Base-by-base conservation (phyloP, 139 green algal species). In the Desmodesmus armatus region DNA sequence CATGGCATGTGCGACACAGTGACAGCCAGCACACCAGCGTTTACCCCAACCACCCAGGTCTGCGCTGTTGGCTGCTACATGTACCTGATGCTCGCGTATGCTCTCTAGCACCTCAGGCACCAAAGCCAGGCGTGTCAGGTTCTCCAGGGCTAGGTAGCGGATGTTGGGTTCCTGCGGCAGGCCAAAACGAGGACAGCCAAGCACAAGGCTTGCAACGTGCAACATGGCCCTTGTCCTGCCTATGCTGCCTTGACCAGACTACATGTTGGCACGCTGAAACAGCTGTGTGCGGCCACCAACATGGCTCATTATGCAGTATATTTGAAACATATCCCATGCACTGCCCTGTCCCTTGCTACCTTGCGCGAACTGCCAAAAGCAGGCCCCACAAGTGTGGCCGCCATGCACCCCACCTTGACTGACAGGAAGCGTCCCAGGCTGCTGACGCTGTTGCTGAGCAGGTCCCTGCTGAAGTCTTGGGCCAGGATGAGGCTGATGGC, bases 71-170 rank as follows among this genome's bases (percentile, higher is more conserved):
- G 25, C 17, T n/a, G 60, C 29, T 58, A 5, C 9, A 19, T 53
- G 23, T 71, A 74, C 81, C 67, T 91, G 84, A 74, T 94, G 90
- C 67, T 71, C 43, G 23, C 27, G 71, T 44, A 93, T 91, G 55
- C 81, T 81, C 35, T 89, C 87, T 72, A 92, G 71, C 73, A 94
- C 82, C 66, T 94, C 94, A 0, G 94, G 93, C 75, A 95, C 87
- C 69, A 94, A 84, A 6, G 93, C 89, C 89, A 98, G 88, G 65
- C 95, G 93, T 0, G 91, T 86, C 84, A 98, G 92, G 88, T 93
- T 95, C 84, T 98, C 94, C 79, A 99, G 91, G 17, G 94, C 95
- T 69, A 99, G 93, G 92, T 99, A 99, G 44, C 92, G 91, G 62
- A 98, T 93, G 91, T 98, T 98, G 66, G 96, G 92, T 89, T 98